Conservation (phyloP, 352 stramenopile species). For the Aphanomyces astaci region DNA sequence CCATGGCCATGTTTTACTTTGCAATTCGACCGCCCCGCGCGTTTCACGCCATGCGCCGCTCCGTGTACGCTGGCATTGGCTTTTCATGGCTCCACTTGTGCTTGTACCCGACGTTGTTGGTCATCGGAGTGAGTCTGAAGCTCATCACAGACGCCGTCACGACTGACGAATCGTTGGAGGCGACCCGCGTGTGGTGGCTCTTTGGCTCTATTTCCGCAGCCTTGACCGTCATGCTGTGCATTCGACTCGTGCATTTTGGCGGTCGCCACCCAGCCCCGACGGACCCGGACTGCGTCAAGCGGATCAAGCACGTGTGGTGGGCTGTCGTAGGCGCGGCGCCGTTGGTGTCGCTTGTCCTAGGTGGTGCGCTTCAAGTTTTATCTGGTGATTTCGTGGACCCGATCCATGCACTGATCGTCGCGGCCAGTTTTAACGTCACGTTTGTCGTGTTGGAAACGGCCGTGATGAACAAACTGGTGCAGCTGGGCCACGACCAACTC, state of each 20-base stretch:
- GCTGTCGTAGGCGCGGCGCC: background rate
- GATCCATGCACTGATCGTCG: background rate
- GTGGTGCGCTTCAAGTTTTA: background rate
- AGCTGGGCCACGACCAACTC: slow-evolving; percentile 2
- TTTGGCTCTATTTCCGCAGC: slow-evolving; percentile 18
- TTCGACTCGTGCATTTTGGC: slow-evolving; percentile 15
- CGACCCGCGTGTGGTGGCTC: background rate
- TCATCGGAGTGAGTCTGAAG: slow-evolving; percentile 16
- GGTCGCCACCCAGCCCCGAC: background rate
- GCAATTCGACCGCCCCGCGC: slow-evolving; percentile 4
- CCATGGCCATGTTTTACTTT: slow-evolving; percentile 23
- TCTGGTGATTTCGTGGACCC: background rate
- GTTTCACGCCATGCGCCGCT: slow-evolving; percentile 19
- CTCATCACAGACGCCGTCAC: slow-evolving; percentile 12
- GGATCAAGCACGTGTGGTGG: slow-evolving; percentile 21
- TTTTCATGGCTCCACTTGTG: slow-evolving; percentile 10
- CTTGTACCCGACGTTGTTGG: slow-evolving; percentile 2
- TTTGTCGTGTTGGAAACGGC: slow-evolving; percentile 5
- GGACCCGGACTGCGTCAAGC: slow-evolving; percentile 15
- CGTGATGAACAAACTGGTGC: slow-evolving; percentile 6
- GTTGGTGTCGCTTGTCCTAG: background rate
- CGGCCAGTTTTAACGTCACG: background rate
- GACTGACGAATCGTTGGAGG: background rate
- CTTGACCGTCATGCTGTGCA: background rate
- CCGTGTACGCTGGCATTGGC: background rate